phyloP scores from a whole-genome alignment of 371 early-diverging fungal species.

The Dentiscutata heterogama region DNA sequence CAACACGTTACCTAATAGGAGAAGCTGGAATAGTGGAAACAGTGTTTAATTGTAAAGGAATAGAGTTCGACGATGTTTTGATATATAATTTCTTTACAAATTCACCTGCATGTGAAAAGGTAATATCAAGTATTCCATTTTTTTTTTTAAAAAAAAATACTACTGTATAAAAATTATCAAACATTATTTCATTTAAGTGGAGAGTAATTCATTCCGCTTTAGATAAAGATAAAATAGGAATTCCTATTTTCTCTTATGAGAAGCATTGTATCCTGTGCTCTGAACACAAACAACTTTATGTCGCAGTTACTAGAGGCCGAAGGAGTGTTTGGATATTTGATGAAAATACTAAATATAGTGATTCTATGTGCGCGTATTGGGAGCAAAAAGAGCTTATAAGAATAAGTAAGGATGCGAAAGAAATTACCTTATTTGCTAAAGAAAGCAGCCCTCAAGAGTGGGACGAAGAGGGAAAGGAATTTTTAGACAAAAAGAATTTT shows the following conservation, averaged over 20 bases:
- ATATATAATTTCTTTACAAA: constrained; percentile 40
- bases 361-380: constrained; percentile 18
- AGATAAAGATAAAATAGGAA: not conserved
- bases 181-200: constrained; percentile 5
- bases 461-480: constrained; percentile 16
- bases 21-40: constrained; percentile 2
- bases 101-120: constrained; percentile 24
- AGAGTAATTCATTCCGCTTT: constrained; percentile 22
- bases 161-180: not conserved
- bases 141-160: too few relatives aligned
- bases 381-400: not conserved
- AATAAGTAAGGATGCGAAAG: not conserved
- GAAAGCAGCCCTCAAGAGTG: constrained; percentile 10
- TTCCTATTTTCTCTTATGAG: constrained; percentile 8
- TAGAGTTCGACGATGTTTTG: constrained; percentile 35
- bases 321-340: constrained; percentile 30
- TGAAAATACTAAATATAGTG: not conserved
- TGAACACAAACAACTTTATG: constrained; percentile 36
- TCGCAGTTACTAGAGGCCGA: constrained; percentile 29
- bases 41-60: constrained; percentile 32
- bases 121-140: too few relatives aligned
- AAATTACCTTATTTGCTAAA: constrained; percentile 31
- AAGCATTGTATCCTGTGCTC: constrained; percentile 29
- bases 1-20: not conserved
- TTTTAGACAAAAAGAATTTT: constrained; percentile 24